phyloP scores from a whole-genome alignment of 345 rosid species.

The Aethionema arabicum region DNA sequence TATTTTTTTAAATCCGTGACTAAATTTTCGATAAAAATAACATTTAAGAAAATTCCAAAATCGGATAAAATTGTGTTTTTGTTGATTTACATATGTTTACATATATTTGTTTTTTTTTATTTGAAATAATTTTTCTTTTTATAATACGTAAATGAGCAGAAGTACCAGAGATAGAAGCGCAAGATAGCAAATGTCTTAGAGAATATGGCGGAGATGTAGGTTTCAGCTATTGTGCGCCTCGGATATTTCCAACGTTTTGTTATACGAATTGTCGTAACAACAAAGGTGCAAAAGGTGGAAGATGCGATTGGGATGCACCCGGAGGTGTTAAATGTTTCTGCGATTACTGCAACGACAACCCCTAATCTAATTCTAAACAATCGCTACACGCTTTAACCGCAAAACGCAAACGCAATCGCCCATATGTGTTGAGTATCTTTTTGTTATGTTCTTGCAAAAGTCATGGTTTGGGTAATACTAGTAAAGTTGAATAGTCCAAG shows the following conservation, averaged over 20 bases:
- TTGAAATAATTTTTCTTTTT: neutral
- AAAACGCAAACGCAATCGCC: neutral
- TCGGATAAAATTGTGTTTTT: no score
- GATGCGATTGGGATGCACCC: slow-evolving; percentile 28
- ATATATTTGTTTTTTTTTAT: no score
- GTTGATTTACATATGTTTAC: no score
- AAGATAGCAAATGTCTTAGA: slow-evolving; percentile 18
- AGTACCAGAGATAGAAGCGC: slow-evolving; percentile 30
- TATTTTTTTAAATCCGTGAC: no score
- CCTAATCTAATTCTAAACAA: neutral
- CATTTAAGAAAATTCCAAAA: no score
- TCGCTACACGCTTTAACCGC: neutral
- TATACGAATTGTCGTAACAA: slow-evolving; percentile 27
- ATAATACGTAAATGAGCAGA: slow-evolving; percentile 1
- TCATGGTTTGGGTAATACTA: neutral
- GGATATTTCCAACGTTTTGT: slow-evolving; percentile 31
- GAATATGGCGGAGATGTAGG: slow-evolving; percentile 39
- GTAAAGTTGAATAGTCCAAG: neutral
- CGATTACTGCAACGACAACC: slow-evolving; percentile 30
- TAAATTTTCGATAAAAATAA: no score
- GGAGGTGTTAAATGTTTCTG: slow-evolving; percentile 30
- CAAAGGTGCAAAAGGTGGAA: slow-evolving; percentile 38
- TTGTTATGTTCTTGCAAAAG: neutral
- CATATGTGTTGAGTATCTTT: neutral
- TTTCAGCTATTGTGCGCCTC: slow-evolving; percentile 29